Percentiles rank a stretch among this genome's conserved stretches.
Conservation (phyloP, 371 early-diverging fungal species). For the Mucor irregularis region DNA sequence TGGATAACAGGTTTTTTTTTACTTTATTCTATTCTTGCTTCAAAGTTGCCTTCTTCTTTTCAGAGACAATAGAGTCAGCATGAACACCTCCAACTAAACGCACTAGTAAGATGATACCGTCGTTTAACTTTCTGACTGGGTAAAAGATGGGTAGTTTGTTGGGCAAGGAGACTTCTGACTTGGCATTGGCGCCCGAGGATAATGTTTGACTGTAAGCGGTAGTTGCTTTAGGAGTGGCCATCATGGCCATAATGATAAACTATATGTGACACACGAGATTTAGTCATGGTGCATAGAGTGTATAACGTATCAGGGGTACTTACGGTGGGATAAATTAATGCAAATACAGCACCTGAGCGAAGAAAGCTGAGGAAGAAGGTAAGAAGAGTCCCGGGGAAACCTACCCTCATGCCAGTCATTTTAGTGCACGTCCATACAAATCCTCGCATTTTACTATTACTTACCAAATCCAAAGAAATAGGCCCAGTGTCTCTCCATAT, state of each 20-base stretch:
- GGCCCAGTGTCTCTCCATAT: slow-evolving; percentile 55
- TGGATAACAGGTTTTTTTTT: too few species aligned
- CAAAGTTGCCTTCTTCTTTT: slow-evolving; percentile 26
- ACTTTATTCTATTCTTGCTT: slow-evolving; percentile 14
- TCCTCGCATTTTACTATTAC: not conserved
- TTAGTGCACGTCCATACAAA: not conserved
- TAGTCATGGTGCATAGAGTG: too few species aligned
- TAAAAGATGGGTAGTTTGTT: slow-evolving; percentile 46
- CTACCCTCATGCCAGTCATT: too few species aligned
- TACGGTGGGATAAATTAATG: slow-evolving; percentile 52
- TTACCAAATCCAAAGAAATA: slow-evolving; percentile 59
- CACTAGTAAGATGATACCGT: slow-evolving; percentile 33
- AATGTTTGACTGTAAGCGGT: slow-evolving; percentile 30
- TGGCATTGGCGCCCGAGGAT: slow-evolving; percentile 29
- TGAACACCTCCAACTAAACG: slow-evolving; percentile 40
- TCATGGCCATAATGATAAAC: slow-evolving; percentile 56
- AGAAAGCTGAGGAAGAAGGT: slow-evolving; percentile 52
- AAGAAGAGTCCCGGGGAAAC: slow-evolving; percentile 38
- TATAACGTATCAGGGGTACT: too few species aligned
- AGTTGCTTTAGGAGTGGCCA: slow-evolving; percentile 41
- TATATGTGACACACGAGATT: too few species aligned
- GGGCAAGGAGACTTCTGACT: slow-evolving; percentile 35
- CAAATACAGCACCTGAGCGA: slow-evolving; percentile 50
- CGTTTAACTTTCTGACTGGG: slow-evolving; percentile 47
- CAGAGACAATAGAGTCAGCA: slow-evolving; percentile 40